Evolutionary conservation across 345 rosid species (phyloP).

Genomic region (Populus alba): DNA sequence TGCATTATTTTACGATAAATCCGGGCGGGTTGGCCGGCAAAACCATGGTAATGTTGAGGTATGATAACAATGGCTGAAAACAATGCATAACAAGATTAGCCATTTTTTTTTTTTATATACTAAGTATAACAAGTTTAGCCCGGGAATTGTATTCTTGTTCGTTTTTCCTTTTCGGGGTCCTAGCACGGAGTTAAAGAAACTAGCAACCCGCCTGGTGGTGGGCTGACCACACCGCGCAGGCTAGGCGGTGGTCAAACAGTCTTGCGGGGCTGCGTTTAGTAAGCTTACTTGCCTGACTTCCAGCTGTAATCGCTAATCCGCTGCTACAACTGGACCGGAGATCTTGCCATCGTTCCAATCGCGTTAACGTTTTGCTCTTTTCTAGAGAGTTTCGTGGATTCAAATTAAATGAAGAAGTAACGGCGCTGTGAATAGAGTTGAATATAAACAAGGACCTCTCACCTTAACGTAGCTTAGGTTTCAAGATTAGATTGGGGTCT

Average conservation of each 20-base stretch:
- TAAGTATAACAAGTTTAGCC: no score
- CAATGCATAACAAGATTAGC: not conserved
- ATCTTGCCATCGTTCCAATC: not conserved
- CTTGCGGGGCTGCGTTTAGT: not conserved
- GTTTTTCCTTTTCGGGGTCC: not conserved
- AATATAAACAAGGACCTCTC: not conserved
- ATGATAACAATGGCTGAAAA: not conserved
- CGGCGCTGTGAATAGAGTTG: no score
- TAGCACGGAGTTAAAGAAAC: not conserved
- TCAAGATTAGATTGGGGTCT: not conserved
- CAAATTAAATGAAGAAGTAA: no score
- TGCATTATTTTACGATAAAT: no score
- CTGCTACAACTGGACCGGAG: not conserved
- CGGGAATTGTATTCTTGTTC: no score
- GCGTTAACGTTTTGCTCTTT: no score
- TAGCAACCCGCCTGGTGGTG: not conserved
- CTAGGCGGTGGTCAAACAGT: no score
- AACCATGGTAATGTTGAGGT: no score
- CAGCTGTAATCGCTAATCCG: not conserved
- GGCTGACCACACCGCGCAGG: no score
- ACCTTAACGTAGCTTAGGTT: not conserved
- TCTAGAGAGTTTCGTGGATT: no score
- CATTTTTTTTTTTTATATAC: no score
- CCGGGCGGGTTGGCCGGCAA: rapidly evolving
- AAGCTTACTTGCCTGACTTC: not conserved